phyloP scores from a whole-genome alignment of 805 yeast species.

The Cyberlindnera galapagoensis region DNA sequence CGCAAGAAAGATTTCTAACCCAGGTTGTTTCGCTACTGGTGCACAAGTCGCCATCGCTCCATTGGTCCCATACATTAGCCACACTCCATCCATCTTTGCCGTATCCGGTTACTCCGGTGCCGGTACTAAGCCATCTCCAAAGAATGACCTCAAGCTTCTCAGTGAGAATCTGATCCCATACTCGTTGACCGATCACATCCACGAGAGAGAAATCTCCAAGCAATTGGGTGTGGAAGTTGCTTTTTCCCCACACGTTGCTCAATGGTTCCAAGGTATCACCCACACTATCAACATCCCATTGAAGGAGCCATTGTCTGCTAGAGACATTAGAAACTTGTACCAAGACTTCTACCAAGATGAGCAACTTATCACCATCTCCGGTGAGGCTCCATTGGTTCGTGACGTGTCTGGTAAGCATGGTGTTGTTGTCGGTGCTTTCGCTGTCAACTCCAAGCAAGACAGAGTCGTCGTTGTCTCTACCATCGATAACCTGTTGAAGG shows the following conservation, averaged over 20 bases:
- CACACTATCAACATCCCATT: constrained; percentile 89
- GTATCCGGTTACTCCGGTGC: constrained; percentile 99
- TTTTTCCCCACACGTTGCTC: constrained; percentile 96
- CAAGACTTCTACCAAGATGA: constrained; percentile 87
- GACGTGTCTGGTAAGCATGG: constrained; percentile 94
- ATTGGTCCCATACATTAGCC: constrained; percentile 56
- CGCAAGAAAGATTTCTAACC: constrained; percentile 85
- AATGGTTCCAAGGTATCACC: constrained; percentile 98
- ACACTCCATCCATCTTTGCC: constrained; percentile 85
- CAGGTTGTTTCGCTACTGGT: constrained; percentile 99
- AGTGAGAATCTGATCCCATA: constrained; percentile 87
- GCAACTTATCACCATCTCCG: constrained; percentile 74
- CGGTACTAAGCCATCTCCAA: constrained; percentile 97
- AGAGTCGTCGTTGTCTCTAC: constrained; percentile 94
- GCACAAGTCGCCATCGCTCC: constrained; percentile 93
- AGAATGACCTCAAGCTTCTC: constrained; percentile 75
- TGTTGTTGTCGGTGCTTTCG: constrained; percentile 92
- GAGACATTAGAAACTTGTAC: constrained; percentile 79
- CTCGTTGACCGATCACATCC: constrained; percentile 93
- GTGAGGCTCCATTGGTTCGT: constrained; percentile 89
- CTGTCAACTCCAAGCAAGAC: constrained; percentile 80
- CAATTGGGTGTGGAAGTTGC: constrained; percentile 77
- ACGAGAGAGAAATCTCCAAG: constrained; percentile 85
- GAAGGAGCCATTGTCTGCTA: constrained; percentile 58
- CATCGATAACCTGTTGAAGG: constrained; percentile 91